These are phyloP conservation scores for Blechomonas ayalai DNA, from an alignment of 208 protist species.

Conservation along the genomic window DNA sequence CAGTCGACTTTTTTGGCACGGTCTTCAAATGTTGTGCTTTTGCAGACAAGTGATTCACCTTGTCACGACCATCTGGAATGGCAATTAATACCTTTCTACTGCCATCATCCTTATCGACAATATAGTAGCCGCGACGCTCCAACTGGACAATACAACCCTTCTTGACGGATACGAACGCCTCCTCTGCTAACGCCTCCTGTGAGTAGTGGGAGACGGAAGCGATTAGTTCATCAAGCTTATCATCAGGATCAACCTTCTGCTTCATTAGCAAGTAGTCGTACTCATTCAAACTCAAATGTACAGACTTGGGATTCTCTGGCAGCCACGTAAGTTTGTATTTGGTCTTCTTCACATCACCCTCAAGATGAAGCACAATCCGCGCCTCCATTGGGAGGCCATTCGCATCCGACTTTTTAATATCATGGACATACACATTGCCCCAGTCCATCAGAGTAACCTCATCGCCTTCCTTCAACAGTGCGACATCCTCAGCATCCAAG, in stretches of 20 bases:
- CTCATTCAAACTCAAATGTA: conserved; percentile 79
- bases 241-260: conserved; percentile 93
- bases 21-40: conserved; percentile 88
- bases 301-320: conserved; percentile 55
- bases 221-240: conserved; percentile 90
- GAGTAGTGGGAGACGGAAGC: conserved; percentile 81
- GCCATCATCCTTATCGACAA: conserved; percentile 80
- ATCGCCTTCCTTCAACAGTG: conserved; percentile 85
- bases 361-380: conserved; percentile 75
- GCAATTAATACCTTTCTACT: conserved; percentile 70
- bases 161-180: conserved; percentile 79
- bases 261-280: conserved; percentile 97
- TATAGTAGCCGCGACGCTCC: conserved; percentile 97
- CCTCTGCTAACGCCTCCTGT: conserved; percentile 81
- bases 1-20: conserved; percentile 46
- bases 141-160: conserved; percentile 95
- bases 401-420: conserved; percentile 45
- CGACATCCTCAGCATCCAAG: conserved; percentile 93
- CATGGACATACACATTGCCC: conserved; percentile 93
- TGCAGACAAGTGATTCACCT: conserved; percentile 86
- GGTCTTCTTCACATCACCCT: conserved; percentile 96
- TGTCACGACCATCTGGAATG: conserved; percentile 87
- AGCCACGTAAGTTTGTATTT: conserved; percentile 98
- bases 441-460: conserved; percentile 99
- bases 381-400: conserved; percentile 50